Percentiles rank a stretch among this genome's conserved stretches.
These are phyloP conservation scores for Bisporella sp. DNA, from an alignment of 2,329 filamentous ascomycete genomes.

Conservation along the genomic window DNA sequence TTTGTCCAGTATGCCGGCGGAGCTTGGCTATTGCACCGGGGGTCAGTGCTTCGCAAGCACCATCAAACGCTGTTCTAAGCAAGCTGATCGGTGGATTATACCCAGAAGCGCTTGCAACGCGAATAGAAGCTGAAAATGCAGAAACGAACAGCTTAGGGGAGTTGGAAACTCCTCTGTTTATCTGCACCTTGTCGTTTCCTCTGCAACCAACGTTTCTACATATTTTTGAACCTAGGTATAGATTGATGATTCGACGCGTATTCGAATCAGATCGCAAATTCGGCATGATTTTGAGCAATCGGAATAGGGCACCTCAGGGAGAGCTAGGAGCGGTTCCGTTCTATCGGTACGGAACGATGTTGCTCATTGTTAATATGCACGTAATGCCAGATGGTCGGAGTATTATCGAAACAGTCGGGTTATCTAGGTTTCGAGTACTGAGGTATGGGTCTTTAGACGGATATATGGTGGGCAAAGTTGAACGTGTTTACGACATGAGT, in stretches of 20 bases:
- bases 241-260: constrained; percentile 78
- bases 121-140: constrained; percentile 48
- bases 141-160: constrained; percentile 48
- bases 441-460: constrained; percentile 62
- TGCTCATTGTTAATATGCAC: constrained; percentile 69
- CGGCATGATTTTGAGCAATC: constrained; percentile 75
- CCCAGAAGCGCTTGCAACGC: constrained; percentile 52
- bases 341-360: constrained; percentile 67
- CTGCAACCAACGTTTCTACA: constrained; percentile 79
- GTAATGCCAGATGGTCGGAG: constrained; percentile 74
- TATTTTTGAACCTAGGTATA: constrained; percentile 88
- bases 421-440: constrained; percentile 69
- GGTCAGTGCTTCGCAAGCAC: constrained; percentile 28
- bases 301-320: constrained; percentile 42
- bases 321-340: constrained; percentile 50
- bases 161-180: constrained; percentile 64
- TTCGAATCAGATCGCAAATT: constrained; percentile 67
- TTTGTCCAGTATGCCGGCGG: constrained; percentile 77
- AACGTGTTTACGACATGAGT: constrained; percentile 75
- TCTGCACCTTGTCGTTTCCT: constrained; percentile 77
- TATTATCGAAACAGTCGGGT: constrained; percentile 68
- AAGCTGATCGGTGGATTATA: constrained; percentile 63
- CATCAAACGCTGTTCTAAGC: constrained; percentile 56
- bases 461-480: constrained; percentile 68
- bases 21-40: constrained; percentile 44